phyloP scores from a whole-genome alignment of 176 grass and related monocot genomes.

The Bolboschoenus planiculmis region DNA sequence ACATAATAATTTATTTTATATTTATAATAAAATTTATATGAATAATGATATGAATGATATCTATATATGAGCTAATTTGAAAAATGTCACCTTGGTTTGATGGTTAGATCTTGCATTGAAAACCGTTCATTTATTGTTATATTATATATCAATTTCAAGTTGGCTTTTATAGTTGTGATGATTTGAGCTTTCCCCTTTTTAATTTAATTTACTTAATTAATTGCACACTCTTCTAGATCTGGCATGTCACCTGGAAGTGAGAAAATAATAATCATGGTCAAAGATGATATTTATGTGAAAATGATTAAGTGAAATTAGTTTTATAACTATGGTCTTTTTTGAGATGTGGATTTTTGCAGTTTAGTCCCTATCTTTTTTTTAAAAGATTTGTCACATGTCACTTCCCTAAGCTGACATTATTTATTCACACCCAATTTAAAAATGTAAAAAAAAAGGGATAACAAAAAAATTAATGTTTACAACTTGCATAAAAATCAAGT shows the following conservation, averaged over 20 bases:
- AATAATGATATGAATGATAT: no score
- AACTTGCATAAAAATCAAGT: neutral
- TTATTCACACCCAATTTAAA: neutral
- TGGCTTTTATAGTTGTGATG: neutral
- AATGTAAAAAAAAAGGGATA: neutral
- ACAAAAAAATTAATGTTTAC: neutral
- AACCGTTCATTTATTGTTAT: neutral
- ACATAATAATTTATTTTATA: no score
- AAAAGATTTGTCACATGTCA: neutral
- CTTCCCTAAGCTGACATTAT: neutral
- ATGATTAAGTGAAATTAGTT: slow-evolving; percentile 2
- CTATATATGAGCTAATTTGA: no score
- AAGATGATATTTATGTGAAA: slow-evolving; percentile 12
- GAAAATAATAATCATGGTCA: slow-evolving; percentile 26
- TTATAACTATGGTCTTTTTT: neutral
- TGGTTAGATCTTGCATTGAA: slow-evolving; percentile 13
- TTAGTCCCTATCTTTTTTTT: neutral
- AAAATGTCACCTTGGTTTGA: neutral
- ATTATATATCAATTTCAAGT: neutral
- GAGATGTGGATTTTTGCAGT: neutral
- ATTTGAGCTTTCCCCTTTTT: neutral
- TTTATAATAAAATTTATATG: no score
- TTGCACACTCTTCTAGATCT: slow-evolving; percentile 34
- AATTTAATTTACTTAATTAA: slow-evolving; percentile 17
- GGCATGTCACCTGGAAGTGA: slow-evolving; percentile 21